These are phyloP conservation scores for Lolium perenne DNA, from an alignment of 176 grass and related monocot species.

Conservation along the genomic window DNA sequence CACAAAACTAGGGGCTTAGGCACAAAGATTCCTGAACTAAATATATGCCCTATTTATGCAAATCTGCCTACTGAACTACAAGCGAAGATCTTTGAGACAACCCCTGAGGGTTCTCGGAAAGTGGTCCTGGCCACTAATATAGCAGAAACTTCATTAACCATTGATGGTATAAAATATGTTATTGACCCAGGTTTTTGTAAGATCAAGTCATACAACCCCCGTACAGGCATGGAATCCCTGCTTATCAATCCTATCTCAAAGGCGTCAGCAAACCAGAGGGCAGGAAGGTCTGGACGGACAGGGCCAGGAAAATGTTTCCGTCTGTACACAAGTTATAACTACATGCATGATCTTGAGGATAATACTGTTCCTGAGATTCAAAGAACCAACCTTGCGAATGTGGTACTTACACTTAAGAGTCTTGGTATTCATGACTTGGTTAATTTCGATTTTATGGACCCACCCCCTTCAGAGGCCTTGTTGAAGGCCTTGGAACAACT, in stretches of 20 bases:
- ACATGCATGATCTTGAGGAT: conserved; percentile 89
- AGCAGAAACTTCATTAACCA: conserved; percentile 93
- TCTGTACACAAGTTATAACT: conserved; percentile 86
- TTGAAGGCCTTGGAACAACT: conserved; percentile 90
- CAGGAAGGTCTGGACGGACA: conserved; percentile 90
- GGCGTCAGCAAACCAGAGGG: conserved; percentile 89
- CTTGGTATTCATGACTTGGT: conserved; percentile 94
- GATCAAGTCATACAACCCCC: conserved; percentile 91
- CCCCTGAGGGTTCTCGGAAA: conserved; percentile 89
- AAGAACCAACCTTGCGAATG: conserved; percentile 89
- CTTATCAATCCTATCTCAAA: conserved; percentile 92
- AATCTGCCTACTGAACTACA: conserved; percentile 94
- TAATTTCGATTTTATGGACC: conserved; percentile 99
- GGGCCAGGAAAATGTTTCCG: conserved; percentile 96
- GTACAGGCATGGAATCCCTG: conserved; percentile 92
- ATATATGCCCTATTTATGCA: conserved; percentile 95
- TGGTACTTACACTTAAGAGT: conserved; percentile 93
- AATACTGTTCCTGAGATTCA: conserved; percentile 94
- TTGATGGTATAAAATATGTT: conserved; percentile 97
- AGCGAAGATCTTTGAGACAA: conserved; percentile 93
- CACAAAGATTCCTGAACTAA: conserved; percentile 89
- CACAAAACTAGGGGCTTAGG: conserved; percentile 87
- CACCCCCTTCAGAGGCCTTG: conserved; percentile 87
- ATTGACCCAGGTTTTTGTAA: conserved; percentile 96
- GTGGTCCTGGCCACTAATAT: conserved; percentile 96